Evolutionary conservation across 768 basidiomycete species (phyloP).

Genomic region (Coprinopsis cinerea): DNA sequence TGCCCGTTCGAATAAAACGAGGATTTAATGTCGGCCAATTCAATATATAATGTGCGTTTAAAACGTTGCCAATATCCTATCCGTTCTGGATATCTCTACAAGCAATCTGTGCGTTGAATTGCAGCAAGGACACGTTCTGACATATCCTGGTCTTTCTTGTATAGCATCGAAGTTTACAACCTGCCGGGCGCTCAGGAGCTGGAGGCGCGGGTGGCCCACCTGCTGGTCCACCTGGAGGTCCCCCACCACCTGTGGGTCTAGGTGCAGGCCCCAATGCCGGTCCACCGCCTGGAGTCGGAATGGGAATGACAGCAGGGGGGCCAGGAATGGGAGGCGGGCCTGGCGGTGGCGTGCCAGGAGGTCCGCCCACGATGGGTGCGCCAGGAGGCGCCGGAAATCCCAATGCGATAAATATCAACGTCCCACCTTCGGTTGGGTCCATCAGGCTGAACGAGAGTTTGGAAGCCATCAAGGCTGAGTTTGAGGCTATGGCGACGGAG

Average conservation of each 20-base stretch:
- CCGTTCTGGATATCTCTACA: too few species aligned
- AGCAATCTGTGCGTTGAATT: too few species aligned
- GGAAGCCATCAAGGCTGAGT: conserved; percentile 13
- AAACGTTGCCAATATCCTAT: too few species aligned
- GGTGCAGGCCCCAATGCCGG: background rate
- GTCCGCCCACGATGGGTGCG: background rate
- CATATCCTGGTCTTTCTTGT: background rate
- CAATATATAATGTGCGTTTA: conserved; percentile 4
- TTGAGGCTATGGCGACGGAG: conserved; percentile 11
- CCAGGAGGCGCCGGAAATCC: background rate
- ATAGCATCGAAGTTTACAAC: conserved; percentile 9
- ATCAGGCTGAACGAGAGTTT: conserved; percentile 13
- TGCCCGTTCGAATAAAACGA: background rate
- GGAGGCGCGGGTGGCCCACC: background rate
- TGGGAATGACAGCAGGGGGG: too few species aligned
- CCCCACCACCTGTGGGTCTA: background rate
- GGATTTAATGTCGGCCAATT: conserved; percentile 2
- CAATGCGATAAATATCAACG: background rate
- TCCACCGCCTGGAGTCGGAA: background rate
- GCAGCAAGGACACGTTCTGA: background rate
- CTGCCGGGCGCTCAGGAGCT: conserved; percentile 6
- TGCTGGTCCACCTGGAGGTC: background rate
- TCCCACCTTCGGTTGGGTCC: background rate
- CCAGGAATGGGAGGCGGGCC: too few species aligned
- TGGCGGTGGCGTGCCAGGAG: background rate